Percentiles rank a stretch among this genome's conserved stretches.
phyloP scores from a whole-genome alignment of 352 stramenopile species.

The Lagenidium sp. region DNA sequence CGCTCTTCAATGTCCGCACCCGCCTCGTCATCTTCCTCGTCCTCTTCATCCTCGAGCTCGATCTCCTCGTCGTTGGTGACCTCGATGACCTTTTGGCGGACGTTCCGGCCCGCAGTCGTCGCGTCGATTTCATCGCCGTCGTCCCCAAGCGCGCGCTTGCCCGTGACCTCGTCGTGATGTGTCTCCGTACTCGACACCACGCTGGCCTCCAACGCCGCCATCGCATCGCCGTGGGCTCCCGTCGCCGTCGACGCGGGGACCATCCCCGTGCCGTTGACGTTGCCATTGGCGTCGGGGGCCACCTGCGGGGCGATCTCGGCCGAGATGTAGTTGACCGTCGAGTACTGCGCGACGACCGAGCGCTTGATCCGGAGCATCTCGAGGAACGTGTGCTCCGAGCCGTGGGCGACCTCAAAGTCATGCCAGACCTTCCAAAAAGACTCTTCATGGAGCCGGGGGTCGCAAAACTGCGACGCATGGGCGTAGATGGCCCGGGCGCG shows the following conservation, averaged over 20 bases:
- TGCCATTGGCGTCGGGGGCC: slow-evolving; percentile 8
- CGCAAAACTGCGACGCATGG: slow-evolving; percentile 96
- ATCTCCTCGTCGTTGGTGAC: slow-evolving; percentile 89
- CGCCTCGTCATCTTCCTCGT: slow-evolving; percentile 13
- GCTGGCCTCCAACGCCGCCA: slow-evolving; percentile 80
- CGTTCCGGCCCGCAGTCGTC: slow-evolving; percentile 39
- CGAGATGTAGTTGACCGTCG: slow-evolving; percentile 96
- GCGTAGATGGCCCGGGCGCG: slow-evolving; percentile 92
- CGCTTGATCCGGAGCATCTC: slow-evolving; percentile 99
- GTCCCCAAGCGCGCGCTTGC: slow-evolving; percentile 55
- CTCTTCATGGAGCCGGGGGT: slow-evolving; percentile 89
- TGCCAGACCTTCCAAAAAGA: slow-evolving; percentile 97
- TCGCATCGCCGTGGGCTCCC: slow-evolving; percentile 65
- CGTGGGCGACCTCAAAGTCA: slow-evolving; percentile 94
- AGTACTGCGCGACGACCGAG: slow-evolving; percentile 94
- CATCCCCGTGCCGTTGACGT: slow-evolving; percentile 40
- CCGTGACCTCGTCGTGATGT: slow-evolving; percentile 16
- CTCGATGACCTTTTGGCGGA: slow-evolving; percentile 73
- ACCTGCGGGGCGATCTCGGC: slow-evolving; percentile 70
- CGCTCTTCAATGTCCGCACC: slow-evolving; percentile 42
- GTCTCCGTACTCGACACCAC: slow-evolving; percentile 21
- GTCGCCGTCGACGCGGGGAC: slow-evolving; percentile 27
- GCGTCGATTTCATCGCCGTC: slow-evolving; percentile 33
- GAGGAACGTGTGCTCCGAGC: slow-evolving; percentile 96
- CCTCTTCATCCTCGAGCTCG: slow-evolving; percentile 85